phyloP scores from a whole-genome alignment of 2,329 filamentous ascomycete genomes.

The Talaromyces sp. region DNA sequence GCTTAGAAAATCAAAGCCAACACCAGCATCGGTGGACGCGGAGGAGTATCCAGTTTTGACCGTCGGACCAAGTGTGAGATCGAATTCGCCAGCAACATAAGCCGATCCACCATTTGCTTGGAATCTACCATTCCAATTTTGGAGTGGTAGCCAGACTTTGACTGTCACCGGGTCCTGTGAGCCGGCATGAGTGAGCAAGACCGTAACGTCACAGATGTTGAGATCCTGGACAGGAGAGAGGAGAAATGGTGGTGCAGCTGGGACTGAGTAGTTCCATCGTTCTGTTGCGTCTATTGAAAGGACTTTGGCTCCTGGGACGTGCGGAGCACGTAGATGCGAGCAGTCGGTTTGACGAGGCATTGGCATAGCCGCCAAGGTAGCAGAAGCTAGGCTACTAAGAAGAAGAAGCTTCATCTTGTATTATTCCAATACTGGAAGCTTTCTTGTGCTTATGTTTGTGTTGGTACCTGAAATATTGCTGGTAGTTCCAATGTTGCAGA shows the following conservation, averaged over 20 bases:
- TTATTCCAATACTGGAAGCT: neutral
- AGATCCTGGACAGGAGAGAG: neutral
- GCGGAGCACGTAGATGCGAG: neutral
- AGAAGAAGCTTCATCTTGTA: neutral
- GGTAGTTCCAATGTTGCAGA: neutral
- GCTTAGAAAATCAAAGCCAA: neutral
- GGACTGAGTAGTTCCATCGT: neutral
- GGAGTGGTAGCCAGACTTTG: conserved; percentile 10
- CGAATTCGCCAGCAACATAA: conserved; percentile 2
- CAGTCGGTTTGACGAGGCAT: neutral
- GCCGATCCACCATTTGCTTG: conserved; percentile 9
- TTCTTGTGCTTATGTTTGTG: neutral
- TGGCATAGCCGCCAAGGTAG: neutral
- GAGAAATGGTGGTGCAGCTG: neutral
- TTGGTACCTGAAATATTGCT: neutral
- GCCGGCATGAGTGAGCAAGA: conserved; percentile 1
- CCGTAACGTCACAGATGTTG: conserved; percentile 11
- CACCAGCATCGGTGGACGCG: conserved; percentile 11
- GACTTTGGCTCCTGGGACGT: conserved; percentile 11
- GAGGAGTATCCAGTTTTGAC: neutral
- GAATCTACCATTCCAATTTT: conserved; percentile 11
- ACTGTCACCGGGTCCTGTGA: conserved; percentile 3
- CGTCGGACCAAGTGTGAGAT: neutral
- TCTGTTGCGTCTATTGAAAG: conserved; percentile 13
- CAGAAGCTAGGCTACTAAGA: neutral